Base-by-base conservation (phyloP, 331 rosid species). In the Erythrophleum ivorense region DNA sequence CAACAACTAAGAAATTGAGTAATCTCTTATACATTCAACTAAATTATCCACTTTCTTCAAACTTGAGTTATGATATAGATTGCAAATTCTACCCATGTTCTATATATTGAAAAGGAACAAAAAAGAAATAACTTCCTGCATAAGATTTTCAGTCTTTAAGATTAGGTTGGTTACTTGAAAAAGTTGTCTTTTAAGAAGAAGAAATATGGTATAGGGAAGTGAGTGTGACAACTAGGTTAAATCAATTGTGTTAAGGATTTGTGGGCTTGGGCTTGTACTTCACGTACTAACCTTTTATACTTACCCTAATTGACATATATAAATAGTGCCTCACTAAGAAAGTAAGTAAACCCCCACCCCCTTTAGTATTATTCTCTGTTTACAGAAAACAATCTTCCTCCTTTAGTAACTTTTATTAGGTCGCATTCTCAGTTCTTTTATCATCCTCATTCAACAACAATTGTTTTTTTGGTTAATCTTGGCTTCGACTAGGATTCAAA, bases 71-170 rank as follows among this genome's bases (percentile, higher is more conserved):
- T 62, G 52, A 6, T 33, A 43, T 29, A 31, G 41, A 36, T 73
- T 52, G 31, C 74, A 73, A 40, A 40, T 53, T 74, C 57, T 24
- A 65, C 48, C 54, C n/a, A 21, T 19, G 38, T 21, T 69, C 9
- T 1, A 79, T 79, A 33, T 15, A 74, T 21, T 34, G 45, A 73
- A 80, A 78, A 63, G 64, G 50, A 36, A 66, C 45, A 36, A 65
- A 64, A 2, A 66, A 38, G 6, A 38, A 24, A 71, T 33, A 55
- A 76, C 24, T 19, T 79, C 49, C 60, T 38, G 60, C 11, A 65
- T 36, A 75, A 21, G 67, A 79, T 59, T 68, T 8, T 62, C 69
- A 38, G 60, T n/a, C 29, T n/a, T 5, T 9, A 54, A 74, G 70
- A 62, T 71, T 40, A 52, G 4, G 12, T 50, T 71, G 60, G 46